A percentile compares a stretch with the other conserved stretches of the same genome.
Evolutionary conservation across 1,284 basidiomycete genomes (phyloP).

Genomic region (Moesziomyces parantarcticus): DNA sequence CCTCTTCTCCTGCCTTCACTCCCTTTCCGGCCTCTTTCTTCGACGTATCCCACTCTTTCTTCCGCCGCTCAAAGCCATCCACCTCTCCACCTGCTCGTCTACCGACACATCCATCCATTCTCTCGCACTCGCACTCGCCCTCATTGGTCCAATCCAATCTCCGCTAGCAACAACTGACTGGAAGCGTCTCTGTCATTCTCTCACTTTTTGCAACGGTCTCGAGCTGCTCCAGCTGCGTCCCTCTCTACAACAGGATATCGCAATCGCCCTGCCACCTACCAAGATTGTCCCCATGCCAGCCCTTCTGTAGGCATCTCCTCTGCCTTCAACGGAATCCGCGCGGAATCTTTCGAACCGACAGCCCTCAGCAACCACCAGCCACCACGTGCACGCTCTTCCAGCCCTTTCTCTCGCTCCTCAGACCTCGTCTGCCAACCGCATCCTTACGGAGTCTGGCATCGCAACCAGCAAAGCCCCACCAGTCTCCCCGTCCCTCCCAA

Average conservation of each 20-base stretch:
- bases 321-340: not conserved
- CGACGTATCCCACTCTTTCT: no score
- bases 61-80: no score
- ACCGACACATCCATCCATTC: not conserved
- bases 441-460: conserved; percentile 41
- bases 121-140: no score
- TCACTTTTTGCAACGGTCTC: not conserved
- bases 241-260: not conserved
- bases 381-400: not conserved
- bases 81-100: no score
- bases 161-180: not conserved
- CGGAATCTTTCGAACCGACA: not conserved
- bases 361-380: not conserved
- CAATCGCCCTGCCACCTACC: not conserved
- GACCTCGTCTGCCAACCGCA: conserved; percentile 26
- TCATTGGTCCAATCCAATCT: not conserved
- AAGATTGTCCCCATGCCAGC: not conserved
- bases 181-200: not conserved
- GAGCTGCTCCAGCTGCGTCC: not conserved
- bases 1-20: not conserved
- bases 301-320: not conserved
- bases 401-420: not conserved
- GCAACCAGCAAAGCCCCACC: conserved; percentile 28
- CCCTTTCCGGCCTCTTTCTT: not conserved
- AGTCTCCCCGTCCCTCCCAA: conserved; percentile 33